Conservation (phyloP, 495 filamentous ascomycete genomes). For the Wilcoxina mikolae region DNA sequence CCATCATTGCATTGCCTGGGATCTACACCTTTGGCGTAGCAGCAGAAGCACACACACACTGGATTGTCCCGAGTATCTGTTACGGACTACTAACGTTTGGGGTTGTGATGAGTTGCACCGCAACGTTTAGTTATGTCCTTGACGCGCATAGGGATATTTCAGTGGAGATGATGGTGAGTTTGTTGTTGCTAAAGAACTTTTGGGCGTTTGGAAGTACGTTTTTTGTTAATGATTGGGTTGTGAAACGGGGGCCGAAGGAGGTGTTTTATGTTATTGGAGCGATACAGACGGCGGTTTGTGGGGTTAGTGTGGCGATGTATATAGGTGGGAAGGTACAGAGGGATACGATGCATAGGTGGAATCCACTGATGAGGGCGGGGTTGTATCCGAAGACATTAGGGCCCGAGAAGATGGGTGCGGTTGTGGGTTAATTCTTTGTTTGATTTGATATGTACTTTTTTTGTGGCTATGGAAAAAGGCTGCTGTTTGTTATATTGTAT, state of each 20-base stretch:
- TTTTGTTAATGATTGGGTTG: conserved; percentile 34
- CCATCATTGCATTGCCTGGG: conserved; percentile 30
- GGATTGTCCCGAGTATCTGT: conserved; percentile 32
- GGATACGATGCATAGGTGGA: conserved; percentile 22
- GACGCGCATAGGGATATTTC: conserved; percentile 35
- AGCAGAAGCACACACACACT: conserved; percentile 29
- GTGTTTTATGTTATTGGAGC: conserved; percentile 34
- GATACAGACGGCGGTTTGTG: conserved; percentile 31
- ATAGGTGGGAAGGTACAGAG: conserved; percentile 32
- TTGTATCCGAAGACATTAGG: conserved; percentile 21
- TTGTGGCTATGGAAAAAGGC: too few relatives aligned
- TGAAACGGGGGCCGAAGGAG: conserved; percentile 26
- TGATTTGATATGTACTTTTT: too few relatives aligned
- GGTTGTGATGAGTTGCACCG: conserved; percentile 33
- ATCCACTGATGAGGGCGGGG: conserved; percentile 20
- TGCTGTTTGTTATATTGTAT: too few relatives aligned
- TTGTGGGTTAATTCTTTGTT: background rate
- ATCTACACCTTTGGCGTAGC: conserved; percentile 35
- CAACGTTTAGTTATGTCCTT: conserved; percentile 33
- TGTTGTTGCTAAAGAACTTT: conserved; percentile 34
- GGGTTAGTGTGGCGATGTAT: conserved; percentile 32
- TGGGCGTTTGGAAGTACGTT: conserved; percentile 35
- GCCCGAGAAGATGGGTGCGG: background rate
- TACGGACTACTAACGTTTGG: conserved; percentile 35
- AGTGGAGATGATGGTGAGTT: conserved; percentile 34